These are phyloP conservation scores for Daedaleopsis sinensis DNA, from an alignment of 768 basidiomycete species.

Conservation along the genomic window DNA sequence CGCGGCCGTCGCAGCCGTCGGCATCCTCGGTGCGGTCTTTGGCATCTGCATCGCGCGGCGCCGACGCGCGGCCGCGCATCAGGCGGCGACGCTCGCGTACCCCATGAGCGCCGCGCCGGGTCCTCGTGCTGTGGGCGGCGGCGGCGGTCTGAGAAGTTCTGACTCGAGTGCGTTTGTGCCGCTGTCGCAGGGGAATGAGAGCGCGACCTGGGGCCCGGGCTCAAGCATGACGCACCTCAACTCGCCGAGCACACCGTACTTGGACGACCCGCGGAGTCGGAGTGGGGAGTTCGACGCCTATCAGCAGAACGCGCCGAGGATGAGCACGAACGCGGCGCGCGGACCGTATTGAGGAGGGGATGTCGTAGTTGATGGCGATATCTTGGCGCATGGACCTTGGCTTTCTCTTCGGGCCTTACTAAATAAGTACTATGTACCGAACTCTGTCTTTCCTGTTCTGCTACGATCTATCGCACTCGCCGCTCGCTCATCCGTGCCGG, in stretches of 20 bases:
- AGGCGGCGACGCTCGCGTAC: constrained; percentile 37
- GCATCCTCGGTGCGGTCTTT: constrained; percentile 52
- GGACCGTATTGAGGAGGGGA: constrained; percentile 15
- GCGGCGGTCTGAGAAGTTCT: constrained; percentile 46
- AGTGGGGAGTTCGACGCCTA: constrained; percentile 44
- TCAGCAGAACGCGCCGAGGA: constrained; percentile 30
- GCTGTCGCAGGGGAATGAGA: constrained; percentile 63
- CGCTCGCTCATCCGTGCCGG: neutral
- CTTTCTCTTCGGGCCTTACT: constrained; percentile 8
- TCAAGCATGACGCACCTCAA: constrained; percentile 52
- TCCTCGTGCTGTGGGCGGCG: constrained; percentile 28
- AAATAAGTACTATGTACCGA: neutral
- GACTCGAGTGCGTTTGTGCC: constrained; percentile 75
- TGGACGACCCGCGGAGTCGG: constrained; percentile 34
- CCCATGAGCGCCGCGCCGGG: constrained; percentile 37
- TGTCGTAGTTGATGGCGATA: neutral
- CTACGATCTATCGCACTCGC: constrained; percentile 14
- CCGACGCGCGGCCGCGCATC: constrained; percentile 42
- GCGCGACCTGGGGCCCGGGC: constrained; percentile 54
- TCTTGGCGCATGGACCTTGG: constrained; percentile 19
- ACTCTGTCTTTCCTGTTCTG: constrained; percentile 4
- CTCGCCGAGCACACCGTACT: constrained; percentile 37
- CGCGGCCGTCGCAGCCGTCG: constrained; percentile 55
- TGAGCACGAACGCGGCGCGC: constrained; percentile 27
- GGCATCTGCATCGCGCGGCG: constrained; percentile 57